Evolutionary conservation across 768 basidiomycete genomes (phyloP).

Genomic region (Gloeophyllum trabeum): DNA sequence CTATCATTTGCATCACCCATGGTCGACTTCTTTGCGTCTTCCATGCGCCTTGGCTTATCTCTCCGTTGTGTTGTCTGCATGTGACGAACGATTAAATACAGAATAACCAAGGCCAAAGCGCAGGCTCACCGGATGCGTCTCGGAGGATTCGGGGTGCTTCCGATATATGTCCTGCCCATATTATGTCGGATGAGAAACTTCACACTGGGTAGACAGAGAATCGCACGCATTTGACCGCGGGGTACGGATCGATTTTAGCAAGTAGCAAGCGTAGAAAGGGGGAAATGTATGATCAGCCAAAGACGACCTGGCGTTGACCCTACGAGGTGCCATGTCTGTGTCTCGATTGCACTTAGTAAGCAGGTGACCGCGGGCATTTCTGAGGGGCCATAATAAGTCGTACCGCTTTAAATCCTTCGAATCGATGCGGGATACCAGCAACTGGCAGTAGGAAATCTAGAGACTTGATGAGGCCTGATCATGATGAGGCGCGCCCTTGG

Average conservation of each 20-base stretch:
- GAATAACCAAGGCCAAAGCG: not conserved
- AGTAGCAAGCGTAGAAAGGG: slow-evolving; percentile 74
- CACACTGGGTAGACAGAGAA: not conserved
- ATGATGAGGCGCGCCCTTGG: too few relatives aligned
- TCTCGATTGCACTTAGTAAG: too few relatives aligned
- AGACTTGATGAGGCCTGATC: too few relatives aligned
- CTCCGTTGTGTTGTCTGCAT: slow-evolving; percentile 71
- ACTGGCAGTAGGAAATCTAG: too few relatives aligned
- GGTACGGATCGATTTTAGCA: slow-evolving; percentile 56
- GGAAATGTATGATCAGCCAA: slow-evolving; percentile 34
- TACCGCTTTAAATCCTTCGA: too few relatives aligned
- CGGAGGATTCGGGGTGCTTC: slow-evolving; percentile 59
- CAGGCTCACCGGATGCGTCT: slow-evolving; percentile 44
- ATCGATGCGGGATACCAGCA: too few relatives aligned
- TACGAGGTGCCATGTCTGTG: too few relatives aligned
- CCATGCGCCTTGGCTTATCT: slow-evolving; percentile 57
- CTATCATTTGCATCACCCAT: slow-evolving; percentile 82
- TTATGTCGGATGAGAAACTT: not conserved
- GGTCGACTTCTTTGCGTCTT: slow-evolving; percentile 52
- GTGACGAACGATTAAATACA: not conserved
- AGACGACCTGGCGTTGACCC: too few relatives aligned
- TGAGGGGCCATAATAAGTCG: too few relatives aligned
- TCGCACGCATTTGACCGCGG: slow-evolving; percentile 33
- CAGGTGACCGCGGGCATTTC: too few relatives aligned
- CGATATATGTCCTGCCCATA: slow-evolving; percentile 55